Conservation (phyloP, 257 asterid species). For the Solanum dulcamara region DNA sequence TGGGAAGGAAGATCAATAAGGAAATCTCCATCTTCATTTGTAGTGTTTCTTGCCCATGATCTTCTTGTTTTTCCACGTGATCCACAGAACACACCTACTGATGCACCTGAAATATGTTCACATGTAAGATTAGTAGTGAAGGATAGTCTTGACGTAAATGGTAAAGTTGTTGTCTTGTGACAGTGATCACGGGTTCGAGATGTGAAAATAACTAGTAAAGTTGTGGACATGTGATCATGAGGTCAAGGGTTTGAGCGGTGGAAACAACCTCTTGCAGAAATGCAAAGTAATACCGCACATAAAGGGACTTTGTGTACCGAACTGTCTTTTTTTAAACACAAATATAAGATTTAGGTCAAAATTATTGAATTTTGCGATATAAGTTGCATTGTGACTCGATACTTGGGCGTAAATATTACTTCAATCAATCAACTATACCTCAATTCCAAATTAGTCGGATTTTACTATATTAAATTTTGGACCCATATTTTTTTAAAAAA, state of each 20-base stretch:
- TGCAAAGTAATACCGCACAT: background rate
- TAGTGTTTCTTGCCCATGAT: constrained; percentile 26
- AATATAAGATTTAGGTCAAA: no score
- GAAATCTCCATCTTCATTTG: constrained; percentile 47
- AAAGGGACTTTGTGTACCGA: no score
- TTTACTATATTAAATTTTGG: background rate
- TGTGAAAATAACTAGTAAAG: background rate
- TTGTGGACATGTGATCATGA: background rate
- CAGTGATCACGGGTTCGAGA: background rate
- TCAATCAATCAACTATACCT: background rate
- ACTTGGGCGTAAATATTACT: no score
- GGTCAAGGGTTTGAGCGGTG: background rate
- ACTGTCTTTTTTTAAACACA: no score
- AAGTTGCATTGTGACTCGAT: no score
- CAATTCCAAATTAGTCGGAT: background rate
- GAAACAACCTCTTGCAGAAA: background rate
- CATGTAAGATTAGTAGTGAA: background rate
- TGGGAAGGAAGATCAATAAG: constrained; percentile 54
- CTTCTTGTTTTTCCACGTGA: constrained; percentile 3
- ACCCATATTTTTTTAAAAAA: background rate
- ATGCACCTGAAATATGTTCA: constrained; percentile 39
- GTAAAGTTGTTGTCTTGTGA: background rate
- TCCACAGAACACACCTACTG: constrained; percentile 38
- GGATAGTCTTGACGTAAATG: background rate
- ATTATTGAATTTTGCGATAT: no score